These are phyloP conservation scores for Candida incommunis DNA, from an alignment of 805 yeast genomes.

Conservation along the genomic window DNA sequence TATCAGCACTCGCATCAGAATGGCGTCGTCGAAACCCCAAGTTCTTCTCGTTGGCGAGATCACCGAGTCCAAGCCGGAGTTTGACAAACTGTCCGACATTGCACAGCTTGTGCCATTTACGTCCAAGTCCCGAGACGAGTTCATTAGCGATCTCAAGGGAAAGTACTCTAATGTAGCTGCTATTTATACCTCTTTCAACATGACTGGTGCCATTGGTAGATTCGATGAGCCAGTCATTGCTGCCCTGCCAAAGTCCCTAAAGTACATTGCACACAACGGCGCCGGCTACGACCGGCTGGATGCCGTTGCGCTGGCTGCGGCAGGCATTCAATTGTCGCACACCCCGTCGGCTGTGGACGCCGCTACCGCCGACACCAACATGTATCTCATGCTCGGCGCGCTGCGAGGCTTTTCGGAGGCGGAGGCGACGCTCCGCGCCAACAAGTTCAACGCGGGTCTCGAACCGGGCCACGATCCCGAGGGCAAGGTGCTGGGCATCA, in stretches of 20 bases:
- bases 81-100: slow-evolving; percentile 36
- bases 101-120: slow-evolving; percentile 34
- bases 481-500: slow-evolving; percentile 38
- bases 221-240: slow-evolving; percentile 31
- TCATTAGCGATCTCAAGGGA: slow-evolving; percentile 23
- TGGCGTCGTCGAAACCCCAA: slow-evolving; percentile 39
- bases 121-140: slow-evolving; percentile 26
- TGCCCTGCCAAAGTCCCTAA: slow-evolving; percentile 25
- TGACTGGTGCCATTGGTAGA: slow-evolving; percentile 26
- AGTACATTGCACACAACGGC: slow-evolving; percentile 35
- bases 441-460: slow-evolving; percentile 32
- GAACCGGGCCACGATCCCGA: slow-evolving; percentile 36
- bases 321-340: slow-evolving; percentile 35
- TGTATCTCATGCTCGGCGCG: slow-evolving; percentile 36
- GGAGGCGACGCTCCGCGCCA: slow-evolving; percentile 28
- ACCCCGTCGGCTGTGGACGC: slow-evolving; percentile 39
- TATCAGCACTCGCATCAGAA: too few relatives aligned
- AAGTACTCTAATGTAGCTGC: slow-evolving; percentile 24
- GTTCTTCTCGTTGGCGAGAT: slow-evolving; percentile 54
- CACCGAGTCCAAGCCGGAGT: slow-evolving; percentile 46
- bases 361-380: slow-evolving; percentile 44
- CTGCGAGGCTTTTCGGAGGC: slow-evolving; percentile 34
- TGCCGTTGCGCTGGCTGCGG: slow-evolving; percentile 25
- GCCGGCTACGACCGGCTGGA: slow-evolving; percentile 44
- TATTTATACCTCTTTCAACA: slow-evolving; percentile 30